Evolutionary conservation across 768 basidiomycete genomes (phyloP), one percentile per base, ranked within the genome.

Genomic region (Lactifluus echinatus): DNA sequence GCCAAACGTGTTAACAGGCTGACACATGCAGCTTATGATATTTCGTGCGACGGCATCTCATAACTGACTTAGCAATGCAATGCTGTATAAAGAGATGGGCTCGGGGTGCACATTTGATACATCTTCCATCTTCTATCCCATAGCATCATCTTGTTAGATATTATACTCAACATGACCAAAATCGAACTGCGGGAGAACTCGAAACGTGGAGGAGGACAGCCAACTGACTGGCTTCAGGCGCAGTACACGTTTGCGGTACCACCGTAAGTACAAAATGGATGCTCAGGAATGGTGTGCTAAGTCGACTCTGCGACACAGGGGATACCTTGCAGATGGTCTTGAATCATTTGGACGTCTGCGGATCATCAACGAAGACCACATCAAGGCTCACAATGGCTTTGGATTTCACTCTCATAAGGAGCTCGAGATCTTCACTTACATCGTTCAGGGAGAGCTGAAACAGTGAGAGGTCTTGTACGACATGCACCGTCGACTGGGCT

Each of bases 361-460:
- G 8, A 89, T 97, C 34, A 85, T 97, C 70, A 96, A 96, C 72
- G 93, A 96, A 70, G 91, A 93, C 64, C 84, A 89, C n/a, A 88
- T 94, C 39, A 78, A 77, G 4, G 72, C 86, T 6, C 65, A 71
- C 17, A 84, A 81, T 17, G 95, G 95, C 0, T 97, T 97, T 62
- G 92, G 89, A 2, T 86, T 84, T 0, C 90, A 93, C 70, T 76
- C 79, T 6, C 92, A 94, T 66, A 76, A 81, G 31, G 86, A 89
- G 68, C 90, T 89, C 63, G 93, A 96, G 66, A 97, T 96, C 60
- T 96, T 93, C 73, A 86, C 85, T 1, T 95, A 96, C 67, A 74
- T 94, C 54, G 81, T 95, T 37, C 69, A 73, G 19, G 92, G 91
- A 4, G 77, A 85, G 65, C 76, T 93, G 31, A 85, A 91, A 67